Conservation (phyloP, 2,329 filamentous ascomycete species). For the Phyllosticta capitalensis region DNA sequence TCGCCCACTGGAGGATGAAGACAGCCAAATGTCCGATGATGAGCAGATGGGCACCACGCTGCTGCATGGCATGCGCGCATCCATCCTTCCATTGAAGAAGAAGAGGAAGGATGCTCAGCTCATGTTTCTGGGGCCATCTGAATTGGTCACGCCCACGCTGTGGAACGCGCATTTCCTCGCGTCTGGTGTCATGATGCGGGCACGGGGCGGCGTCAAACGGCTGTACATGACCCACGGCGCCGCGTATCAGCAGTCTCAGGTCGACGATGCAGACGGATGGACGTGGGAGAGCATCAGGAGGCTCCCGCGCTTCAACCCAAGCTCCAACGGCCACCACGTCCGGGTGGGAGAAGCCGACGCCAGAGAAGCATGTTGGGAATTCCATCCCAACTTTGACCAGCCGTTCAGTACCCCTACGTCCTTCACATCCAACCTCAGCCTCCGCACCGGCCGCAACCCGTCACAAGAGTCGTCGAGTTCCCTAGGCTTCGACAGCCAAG, state of each 20-base stretch:
- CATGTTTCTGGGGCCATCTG: constrained; percentile 58
- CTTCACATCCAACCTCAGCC: constrained; percentile 29
- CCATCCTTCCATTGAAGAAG: constrained; percentile 69
- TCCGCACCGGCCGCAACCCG: constrained; percentile 29
- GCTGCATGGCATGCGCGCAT: constrained; percentile 51
- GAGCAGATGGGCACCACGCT: constrained; percentile 14
- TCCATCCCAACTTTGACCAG: constrained; percentile 55
- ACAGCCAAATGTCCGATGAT: constrained; percentile 13
- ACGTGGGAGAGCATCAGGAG: constrained; percentile 61
- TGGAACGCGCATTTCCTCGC: constrained; percentile 65
- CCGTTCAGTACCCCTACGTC: constrained; percentile 37
- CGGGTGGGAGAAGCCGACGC: constrained; percentile 25
- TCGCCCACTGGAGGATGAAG: constrained; percentile 16
- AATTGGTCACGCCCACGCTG: constrained; percentile 62
- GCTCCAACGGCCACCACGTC: constrained; percentile 28
- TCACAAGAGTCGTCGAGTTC: constrained; percentile 27
- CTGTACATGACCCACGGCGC: constrained; percentile 69
- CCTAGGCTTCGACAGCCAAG: constrained; percentile 9
- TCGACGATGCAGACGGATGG: constrained; percentile 45
- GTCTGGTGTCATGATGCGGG: constrained; percentile 64
- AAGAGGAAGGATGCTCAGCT: constrained; percentile 64
- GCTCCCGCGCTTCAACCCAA: constrained; percentile 49
- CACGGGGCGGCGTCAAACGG: constrained; percentile 47
- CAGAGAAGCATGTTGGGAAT: constrained; percentile 60
- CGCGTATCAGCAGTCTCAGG: constrained; percentile 59